A percentile compares a stretch with the other conserved stretches of the same genome.
These are phyloP conservation scores for Euphorbia corollata DNA, from an alignment of 441 rosid genomes.

Conservation along the genomic window DNA sequence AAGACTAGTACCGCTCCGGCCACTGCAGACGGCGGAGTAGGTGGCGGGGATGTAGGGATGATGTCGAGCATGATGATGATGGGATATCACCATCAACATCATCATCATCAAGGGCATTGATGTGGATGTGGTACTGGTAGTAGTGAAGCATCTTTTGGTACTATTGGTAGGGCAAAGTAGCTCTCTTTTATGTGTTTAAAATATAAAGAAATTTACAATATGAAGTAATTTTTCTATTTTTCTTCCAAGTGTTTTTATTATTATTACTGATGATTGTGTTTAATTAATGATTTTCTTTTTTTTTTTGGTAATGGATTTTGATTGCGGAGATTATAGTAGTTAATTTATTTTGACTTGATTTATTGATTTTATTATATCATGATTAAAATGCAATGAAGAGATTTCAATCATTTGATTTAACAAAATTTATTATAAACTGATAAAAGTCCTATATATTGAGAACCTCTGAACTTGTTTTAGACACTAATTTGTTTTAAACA, in stretches of 20 bases:
- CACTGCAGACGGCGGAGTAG: background rate
- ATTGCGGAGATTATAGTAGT: too few species aligned
- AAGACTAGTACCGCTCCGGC: constrained; percentile 20
- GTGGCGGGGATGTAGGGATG: constrained; percentile 23
- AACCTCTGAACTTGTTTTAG: too few species aligned
- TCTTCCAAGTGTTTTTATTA: background rate
- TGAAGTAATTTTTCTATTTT: background rate
- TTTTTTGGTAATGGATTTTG: too few species aligned
- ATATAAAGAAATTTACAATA: background rate
- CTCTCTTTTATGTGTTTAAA: background rate
- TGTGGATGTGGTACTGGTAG: constrained; percentile 25
- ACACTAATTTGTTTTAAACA: too few species aligned
- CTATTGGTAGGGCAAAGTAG: constrained; percentile 23
- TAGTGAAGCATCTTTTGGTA: constrained; percentile 24
- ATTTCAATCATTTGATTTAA: too few species aligned
- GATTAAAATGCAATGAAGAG: too few species aligned
- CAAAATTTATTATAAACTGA: too few species aligned
- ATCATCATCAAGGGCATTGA: constrained; percentile 15
- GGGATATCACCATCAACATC: constrained; percentile 20
- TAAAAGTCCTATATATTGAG: too few species aligned
- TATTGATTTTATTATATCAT: too few species aligned
- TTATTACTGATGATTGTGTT: background rate
- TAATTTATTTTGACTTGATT: too few species aligned
- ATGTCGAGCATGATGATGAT: constrained; percentile 27
- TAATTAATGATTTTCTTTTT: too few species aligned